These are phyloP conservation scores for Rhizophora mangle DNA, from an alignment of 345 rosid species.

Conservation along the genomic window DNA sequence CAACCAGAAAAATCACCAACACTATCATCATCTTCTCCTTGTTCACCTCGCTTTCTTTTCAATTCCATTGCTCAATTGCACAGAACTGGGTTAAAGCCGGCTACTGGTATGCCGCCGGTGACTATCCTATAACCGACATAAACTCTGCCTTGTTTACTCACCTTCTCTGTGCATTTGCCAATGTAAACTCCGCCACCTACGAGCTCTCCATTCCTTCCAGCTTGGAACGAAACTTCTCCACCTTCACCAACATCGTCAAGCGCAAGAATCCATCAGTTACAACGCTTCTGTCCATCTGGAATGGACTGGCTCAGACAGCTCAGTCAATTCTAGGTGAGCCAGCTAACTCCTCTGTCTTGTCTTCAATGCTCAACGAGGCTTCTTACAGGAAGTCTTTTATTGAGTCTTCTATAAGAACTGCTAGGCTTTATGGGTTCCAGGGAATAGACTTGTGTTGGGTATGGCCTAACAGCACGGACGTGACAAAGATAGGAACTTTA, in stretches of 20 bases:
- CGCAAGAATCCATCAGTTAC: constrained; percentile 28
- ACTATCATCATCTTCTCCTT: not conserved
- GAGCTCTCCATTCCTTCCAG: constrained; percentile 2
- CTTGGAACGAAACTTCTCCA: constrained; percentile 15
- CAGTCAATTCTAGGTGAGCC: constrained; percentile 2
- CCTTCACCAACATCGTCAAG: constrained; percentile 26
- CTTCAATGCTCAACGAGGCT: constrained; percentile 19
- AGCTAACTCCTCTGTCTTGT: constrained; percentile 21
- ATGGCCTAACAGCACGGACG: constrained; percentile 31
- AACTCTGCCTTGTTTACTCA: constrained; percentile 19
- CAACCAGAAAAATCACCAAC: not conserved
- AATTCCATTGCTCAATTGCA: not conserved
- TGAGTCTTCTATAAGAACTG: constrained; percentile 20
- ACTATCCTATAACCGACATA: not conserved
- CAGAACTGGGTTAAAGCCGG: constrained; percentile 12
- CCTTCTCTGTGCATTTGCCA: constrained; percentile 15
- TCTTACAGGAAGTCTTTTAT: constrained; percentile 26
- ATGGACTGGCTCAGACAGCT: constrained; percentile 13
- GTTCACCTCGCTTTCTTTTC: not conserved
- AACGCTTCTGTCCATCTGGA: constrained; percentile 33
- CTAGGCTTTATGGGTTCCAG: constrained; percentile 26
- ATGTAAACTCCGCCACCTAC: constrained; percentile 16
- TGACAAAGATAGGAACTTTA: constrained; percentile 15
- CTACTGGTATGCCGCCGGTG: not conserved
- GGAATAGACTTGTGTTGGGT: constrained; percentile 33